phyloP scores from a whole-genome alignment of 2,329 filamentous ascomycete genomes.

The Zalaria sp. region DNA sequence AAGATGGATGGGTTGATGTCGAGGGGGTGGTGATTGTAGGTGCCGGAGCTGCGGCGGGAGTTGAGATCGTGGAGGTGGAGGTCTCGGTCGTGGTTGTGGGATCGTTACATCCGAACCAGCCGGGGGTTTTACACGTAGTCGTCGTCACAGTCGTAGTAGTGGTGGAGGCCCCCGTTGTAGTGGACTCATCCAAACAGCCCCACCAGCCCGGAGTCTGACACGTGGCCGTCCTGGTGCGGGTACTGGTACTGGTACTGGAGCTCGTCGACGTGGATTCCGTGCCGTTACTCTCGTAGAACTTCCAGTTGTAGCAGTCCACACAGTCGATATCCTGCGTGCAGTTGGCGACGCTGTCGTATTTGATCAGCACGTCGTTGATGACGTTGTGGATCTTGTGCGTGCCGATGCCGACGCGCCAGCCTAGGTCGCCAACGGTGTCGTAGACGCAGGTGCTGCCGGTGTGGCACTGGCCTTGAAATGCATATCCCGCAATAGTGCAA shows the following conservation, averaged over 20 bases:
- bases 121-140: constrained; percentile 44
- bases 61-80: constrained; percentile 8
- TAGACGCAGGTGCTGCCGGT: constrained; percentile 79
- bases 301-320: constrained; percentile 84
- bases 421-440: constrained; percentile 81
- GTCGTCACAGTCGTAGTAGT: constrained; percentile 25
- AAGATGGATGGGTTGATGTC: constrained; percentile 1
- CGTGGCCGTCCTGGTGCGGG: constrained; percentile 51
- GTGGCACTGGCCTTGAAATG: constrained; percentile 86
- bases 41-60: constrained; percentile 10
- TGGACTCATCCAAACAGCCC: constrained; percentile 60
- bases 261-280: constrained; percentile 54
- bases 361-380: constrained; percentile 73
- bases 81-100: constrained; percentile 25
- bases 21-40: constrained; percentile 7
- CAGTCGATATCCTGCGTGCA: constrained; percentile 66
- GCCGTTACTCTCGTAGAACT: constrained; percentile 86
- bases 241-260: constrained; percentile 41
- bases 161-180: constrained; percentile 32
- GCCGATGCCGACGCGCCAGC: constrained; percentile 81
- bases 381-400: constrained; percentile 84
- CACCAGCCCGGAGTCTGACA: constrained; percentile 91
- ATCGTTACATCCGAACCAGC: constrained; percentile 55
- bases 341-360: constrained; percentile 66
- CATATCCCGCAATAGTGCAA: constrained; percentile 85